Evolutionary conservation across 768 basidiomycete species (phyloP).

Genomic region (Lyophyllum atratum): DNA sequence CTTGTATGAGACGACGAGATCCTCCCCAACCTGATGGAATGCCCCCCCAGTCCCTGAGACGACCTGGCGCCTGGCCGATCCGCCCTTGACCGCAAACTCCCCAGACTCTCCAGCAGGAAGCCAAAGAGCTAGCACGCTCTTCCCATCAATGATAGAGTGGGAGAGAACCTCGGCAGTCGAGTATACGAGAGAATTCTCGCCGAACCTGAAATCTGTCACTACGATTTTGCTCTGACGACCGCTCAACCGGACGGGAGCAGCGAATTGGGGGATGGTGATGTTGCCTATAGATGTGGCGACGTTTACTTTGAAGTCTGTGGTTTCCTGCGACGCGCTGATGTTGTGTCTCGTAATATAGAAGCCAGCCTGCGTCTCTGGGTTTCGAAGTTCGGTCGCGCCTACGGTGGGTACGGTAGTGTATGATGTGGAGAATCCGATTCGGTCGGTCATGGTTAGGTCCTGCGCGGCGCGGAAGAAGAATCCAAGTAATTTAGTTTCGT

Average conservation of each 20-base stretch:
- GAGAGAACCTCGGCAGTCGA: constrained; percentile 10
- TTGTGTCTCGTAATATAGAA: constrained; percentile 7
- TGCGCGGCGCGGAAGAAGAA: constrained; percentile 11
- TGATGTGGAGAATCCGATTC: constrained; percentile 5
- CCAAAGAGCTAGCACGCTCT: constrained; percentile 8
- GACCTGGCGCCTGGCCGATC: not conserved
- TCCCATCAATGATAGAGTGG: constrained; percentile 6
- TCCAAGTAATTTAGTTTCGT: constrained; percentile 8
- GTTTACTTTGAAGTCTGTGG: constrained; percentile 7
- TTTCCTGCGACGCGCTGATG: constrained; percentile 4
- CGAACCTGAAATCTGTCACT: constrained; percentile 8
- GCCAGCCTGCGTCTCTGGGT: not conserved
- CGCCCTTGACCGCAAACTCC: constrained; percentile 7
- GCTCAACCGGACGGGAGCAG: constrained; percentile 1
- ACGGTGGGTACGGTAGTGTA: constrained; percentile 5
- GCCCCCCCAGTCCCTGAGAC: not conserved
- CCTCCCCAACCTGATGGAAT: not conserved
- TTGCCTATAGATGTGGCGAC: constrained; percentile 7
- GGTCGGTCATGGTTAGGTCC: constrained; percentile 12
- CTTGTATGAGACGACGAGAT: constrained; percentile 5
- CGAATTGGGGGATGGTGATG: constrained; percentile 8
- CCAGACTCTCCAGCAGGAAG: constrained; percentile 6
- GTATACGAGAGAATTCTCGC: not conserved
- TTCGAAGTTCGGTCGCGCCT: constrained; percentile 10
- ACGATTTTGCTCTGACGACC: constrained; percentile 11